phyloP scores from a whole-genome alignment of 129 eudicot genomes.

The Tagetes patula region DNA sequence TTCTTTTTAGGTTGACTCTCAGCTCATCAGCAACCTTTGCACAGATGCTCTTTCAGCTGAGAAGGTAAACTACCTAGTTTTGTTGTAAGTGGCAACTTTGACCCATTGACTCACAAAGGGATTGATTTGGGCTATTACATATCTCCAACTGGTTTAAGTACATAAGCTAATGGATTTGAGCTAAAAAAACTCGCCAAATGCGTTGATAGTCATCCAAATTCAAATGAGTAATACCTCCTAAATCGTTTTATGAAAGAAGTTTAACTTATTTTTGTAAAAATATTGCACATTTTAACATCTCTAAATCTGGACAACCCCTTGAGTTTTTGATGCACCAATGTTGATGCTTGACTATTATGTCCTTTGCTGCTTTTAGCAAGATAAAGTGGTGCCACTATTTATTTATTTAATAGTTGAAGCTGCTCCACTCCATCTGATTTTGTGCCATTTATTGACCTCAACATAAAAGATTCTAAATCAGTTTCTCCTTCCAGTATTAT shows the following conservation, averaged over 20 bases:
- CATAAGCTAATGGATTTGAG: neutral
- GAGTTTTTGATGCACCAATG: neutral
- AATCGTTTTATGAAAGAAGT: neutral
- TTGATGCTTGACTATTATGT: neutral
- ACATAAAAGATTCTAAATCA: slow-evolving; percentile 10
- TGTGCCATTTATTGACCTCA: neutral
- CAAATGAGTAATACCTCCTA: neutral
- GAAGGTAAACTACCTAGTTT: slow-evolving; percentile 54
- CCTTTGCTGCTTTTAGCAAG: slow-evolving; percentile 12
- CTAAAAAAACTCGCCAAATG: neutral
- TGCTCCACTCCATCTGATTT: neutral
- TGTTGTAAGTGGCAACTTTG: neutral
- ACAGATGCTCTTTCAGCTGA: slow-evolving; percentile 96
- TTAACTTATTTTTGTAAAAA: neutral
- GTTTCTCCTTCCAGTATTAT: slow-evolving; percentile 58
- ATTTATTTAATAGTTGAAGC: neutral
- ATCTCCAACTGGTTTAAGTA: neutral
- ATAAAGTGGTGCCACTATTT: slow-evolving; percentile 1
- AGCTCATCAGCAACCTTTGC: slow-evolving; percentile 98
- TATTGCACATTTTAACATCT: neutral
- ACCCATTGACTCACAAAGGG: neutral
- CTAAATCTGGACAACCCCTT: neutral
- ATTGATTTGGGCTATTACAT: neutral
- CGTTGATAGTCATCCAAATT: neutral
- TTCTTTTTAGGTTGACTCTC: slow-evolving; percentile 65